A percentile compares a stretch with the other conserved stretches of the same genome.
Evolutionary conservation across 495 filamentous ascomycete species (phyloP).

Genomic region (Talaromyces adpressus): DNA sequence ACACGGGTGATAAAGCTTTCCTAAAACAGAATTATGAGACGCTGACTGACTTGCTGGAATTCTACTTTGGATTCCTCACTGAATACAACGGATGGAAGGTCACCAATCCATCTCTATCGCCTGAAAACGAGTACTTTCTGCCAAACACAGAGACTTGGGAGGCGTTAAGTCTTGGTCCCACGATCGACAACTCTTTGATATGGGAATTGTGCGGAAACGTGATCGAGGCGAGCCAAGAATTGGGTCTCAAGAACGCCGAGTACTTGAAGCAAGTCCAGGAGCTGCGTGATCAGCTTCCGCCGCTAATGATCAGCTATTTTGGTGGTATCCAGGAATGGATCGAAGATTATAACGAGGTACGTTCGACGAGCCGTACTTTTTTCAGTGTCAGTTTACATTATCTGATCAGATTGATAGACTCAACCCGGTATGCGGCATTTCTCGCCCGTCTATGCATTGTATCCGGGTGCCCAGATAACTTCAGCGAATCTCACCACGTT

Average conservation of each 20-base stretch:
- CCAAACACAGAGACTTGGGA: constrained; percentile 11
- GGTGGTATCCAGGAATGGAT: constrained; percentile 34
- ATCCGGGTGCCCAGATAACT: constrained; percentile 20
- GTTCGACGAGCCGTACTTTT: too few species aligned
- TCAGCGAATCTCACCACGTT: constrained; percentile 13
- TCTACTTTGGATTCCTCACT: constrained; percentile 28
- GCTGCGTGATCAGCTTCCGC: constrained; percentile 13
- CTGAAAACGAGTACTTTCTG: constrained; percentile 29
- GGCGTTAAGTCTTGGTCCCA: constrained; percentile 21
- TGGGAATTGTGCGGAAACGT: constrained; percentile 20
- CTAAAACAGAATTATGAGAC: constrained; percentile 12
- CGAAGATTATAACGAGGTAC: constrained; percentile 26
- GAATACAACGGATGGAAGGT: constrained; percentile 21
- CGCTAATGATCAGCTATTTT: constrained; percentile 16
- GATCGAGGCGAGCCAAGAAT: constrained; percentile 15
- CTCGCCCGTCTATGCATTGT: constrained; percentile 27
- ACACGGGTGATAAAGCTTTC: constrained; percentile 21
- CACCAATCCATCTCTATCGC: constrained; percentile 30
- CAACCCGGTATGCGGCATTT: constrained; percentile 32
- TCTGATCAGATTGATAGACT: too few species aligned
- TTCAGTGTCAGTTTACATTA: too few species aligned
- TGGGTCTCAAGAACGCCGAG: constrained; percentile 13
- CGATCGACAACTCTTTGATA: constrained; percentile 34
- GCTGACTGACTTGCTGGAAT: constrained; percentile 20
- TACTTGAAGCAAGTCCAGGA: not conserved